phyloP scores from a whole-genome alignment of 129 eudicot species.

The Tanacetum coccineum region DNA sequence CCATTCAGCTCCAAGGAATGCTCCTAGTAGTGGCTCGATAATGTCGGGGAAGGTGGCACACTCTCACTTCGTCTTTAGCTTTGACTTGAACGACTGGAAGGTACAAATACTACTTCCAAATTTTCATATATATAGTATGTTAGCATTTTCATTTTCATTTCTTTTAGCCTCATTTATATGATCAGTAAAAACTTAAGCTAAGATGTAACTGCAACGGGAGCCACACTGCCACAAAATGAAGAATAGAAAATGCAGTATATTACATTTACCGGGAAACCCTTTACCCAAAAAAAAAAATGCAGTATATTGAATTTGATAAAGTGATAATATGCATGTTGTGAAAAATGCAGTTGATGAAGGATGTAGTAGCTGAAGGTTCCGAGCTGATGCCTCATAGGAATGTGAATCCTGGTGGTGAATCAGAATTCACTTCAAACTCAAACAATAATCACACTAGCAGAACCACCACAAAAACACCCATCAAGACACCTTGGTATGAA shows the following conservation, averaged over 20 bases:
- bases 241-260: too few relatives aligned
- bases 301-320: too few relatives aligned
- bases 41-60: conserved; percentile 36
- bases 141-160: not conserved
- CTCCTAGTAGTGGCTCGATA: conserved; percentile 38
- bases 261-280: too few relatives aligned
- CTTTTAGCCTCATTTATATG: not conserved
- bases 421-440: conserved; percentile 12
- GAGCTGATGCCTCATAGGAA: conserved; percentile 65
- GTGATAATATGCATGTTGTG: conserved; percentile 10
- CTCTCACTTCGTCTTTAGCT: conserved; percentile 54
- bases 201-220: not conserved
- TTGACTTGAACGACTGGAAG: conserved; percentile 72
- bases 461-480: not conserved
- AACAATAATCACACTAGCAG: not conserved
- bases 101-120: conserved; percentile 21
- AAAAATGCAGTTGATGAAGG: conserved; percentile 48
- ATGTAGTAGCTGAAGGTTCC: conserved; percentile 32
- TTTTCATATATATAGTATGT: not conserved
- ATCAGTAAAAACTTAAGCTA: not conserved
- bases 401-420: conserved; percentile 5
- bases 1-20: conserved; percentile 58
- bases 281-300: too few relatives aligned
- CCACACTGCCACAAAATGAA: not conserved
- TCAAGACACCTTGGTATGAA: conserved; percentile 1